Evolutionary conservation across 192 early-diverging fungal species (phyloP).

Genomic region (Dispira parvispora): DNA sequence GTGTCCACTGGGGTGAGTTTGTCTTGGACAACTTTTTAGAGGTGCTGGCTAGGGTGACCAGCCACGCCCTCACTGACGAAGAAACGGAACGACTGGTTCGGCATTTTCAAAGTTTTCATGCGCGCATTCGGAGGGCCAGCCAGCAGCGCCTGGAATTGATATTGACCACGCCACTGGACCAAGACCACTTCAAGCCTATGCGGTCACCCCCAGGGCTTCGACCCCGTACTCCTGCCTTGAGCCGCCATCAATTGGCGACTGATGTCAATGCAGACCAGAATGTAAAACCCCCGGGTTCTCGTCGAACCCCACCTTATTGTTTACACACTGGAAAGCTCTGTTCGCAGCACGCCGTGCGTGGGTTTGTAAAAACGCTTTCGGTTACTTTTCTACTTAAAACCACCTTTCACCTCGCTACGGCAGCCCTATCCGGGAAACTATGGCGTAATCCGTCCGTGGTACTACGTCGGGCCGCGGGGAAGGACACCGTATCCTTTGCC

Average conservation of each 20-base stretch:
- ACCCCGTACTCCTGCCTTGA: constrained; percentile 13
- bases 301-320: constrained; percentile 22
- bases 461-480: constrained; percentile 18
- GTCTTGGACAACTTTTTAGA: constrained; percentile 41
- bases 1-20: constrained; percentile 9
- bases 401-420: constrained; percentile 31
- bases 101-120: constrained; percentile 40
- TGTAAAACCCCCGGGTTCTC: constrained; percentile 14
- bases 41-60: constrained; percentile 36
- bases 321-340: constrained; percentile 47
- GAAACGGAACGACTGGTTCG: constrained; percentile 43
- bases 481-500: constrained; percentile 48
- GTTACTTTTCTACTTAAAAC: constrained; percentile 44
- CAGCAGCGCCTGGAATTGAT: constrained; percentile 14
- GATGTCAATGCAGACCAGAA: not conserved
- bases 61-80: constrained; percentile 41
- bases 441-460: constrained; percentile 21
- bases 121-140: constrained; percentile 44
- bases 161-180: too few relatives aligned
- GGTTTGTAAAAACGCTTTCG: constrained; percentile 40
- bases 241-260: too few relatives aligned
- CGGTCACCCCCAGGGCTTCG: not conserved
- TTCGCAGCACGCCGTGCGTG: constrained; percentile 41
- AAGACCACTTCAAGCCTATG: too few relatives aligned
- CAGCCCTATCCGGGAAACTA: constrained; percentile 32